Conservation (phyloP, 345 rosid genomes). For the Trapa bicornis region DNA sequence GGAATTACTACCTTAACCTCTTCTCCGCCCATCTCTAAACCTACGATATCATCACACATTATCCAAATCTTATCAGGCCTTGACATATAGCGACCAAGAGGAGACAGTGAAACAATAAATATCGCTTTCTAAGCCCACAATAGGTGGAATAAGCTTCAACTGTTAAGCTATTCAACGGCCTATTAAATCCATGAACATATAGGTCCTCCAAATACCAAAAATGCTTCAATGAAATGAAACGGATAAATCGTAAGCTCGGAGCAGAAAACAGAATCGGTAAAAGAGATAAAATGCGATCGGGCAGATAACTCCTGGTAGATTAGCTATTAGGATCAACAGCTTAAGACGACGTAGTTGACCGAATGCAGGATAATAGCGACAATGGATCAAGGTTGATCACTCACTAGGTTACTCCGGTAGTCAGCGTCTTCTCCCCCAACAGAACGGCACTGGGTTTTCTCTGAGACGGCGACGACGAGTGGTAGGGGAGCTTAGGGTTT, state of each 20-base stretch:
- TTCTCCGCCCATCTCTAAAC: constrained; percentile 9
- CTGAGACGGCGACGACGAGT: background rate
- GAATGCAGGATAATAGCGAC: background rate
- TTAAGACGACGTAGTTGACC: background rate
- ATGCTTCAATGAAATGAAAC: background rate
- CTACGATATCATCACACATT: background rate
- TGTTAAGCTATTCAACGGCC: background rate
- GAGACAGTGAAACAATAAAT: background rate
- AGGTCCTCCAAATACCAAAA: background rate
- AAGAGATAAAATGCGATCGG: background rate
- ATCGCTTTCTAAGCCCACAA: background rate
- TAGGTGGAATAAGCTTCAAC: background rate
- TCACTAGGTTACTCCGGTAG: background rate
- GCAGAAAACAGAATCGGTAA: background rate
- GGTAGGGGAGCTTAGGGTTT: background rate
- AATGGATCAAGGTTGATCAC: background rate
- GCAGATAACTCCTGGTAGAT: background rate
- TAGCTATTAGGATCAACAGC: background rate
- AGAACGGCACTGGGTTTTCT: background rate
- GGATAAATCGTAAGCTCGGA: background rate
- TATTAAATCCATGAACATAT: background rate
- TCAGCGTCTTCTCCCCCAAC: background rate
- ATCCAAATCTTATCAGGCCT: background rate
- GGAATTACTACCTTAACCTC: constrained; percentile 41
- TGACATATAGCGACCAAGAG: too few relatives aligned